Base-by-base conservation (phyloP, 495 filamentous ascomycete genomes). In the Aspergillus bertholletiae region DNA sequence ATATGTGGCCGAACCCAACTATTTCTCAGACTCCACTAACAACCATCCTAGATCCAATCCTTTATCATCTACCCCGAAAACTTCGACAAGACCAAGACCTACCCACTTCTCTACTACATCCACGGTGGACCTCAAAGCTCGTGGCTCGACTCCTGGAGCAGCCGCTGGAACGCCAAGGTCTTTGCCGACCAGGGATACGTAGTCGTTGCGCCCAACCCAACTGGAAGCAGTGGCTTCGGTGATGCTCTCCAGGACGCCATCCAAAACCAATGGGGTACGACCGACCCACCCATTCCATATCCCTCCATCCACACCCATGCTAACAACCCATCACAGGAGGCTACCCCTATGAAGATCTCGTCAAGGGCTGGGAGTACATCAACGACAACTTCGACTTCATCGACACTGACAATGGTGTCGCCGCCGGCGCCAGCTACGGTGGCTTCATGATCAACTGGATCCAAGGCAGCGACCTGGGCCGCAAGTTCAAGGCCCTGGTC, bases 381-480 rank as follows among this genome's bases (percentile, higher is more conserved):
- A 63, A 69, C 26, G 63, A 78, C 47, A 72, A 79, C 61, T 61
- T 81, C 55, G 58, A 66, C 41, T 80, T 70, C 55, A 65, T 77
- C 43, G 79, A 83, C 57, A 79, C 74, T n/a, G 64, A 72, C 20
- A 61, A 69, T 34, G 77, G 72, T 20, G 78, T 82, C 40, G 73
- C 73, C 39, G 70, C 76, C 2, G 80, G 80, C 23, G 76, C 72
- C 27, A 76, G 71, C 52, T 83, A 74, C 49, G 78, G 76, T 27
- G 79, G 75, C 0, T 83, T 77, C 65, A 83, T 82, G 79, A 68
- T 78, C 46, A 81, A 81, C 61, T 83, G 80, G 80, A 80, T 82
- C 54, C 78, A 81, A 56, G 80, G 80, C 18, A 75, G 80, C 39
- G 66, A 67, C 1, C 65, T 84, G 1, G 80, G 78, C 17, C 73